These are phyloP conservation scores for Aspergillus glaucus DNA, from an alignment of 2,329 filamentous ascomycete species.

Conservation along the genomic window DNA sequence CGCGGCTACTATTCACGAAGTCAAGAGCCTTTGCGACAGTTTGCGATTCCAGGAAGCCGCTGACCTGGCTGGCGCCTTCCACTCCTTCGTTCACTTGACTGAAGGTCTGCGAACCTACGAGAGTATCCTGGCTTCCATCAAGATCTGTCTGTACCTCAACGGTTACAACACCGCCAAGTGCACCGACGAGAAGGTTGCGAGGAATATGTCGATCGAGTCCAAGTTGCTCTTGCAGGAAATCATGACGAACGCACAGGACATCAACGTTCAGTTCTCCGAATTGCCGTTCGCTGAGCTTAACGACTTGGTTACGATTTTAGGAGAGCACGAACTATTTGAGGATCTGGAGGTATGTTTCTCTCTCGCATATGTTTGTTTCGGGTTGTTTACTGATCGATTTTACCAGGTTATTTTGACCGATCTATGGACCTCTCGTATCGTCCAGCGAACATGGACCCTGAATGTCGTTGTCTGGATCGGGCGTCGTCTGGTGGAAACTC, in stretches of 20 bases:
- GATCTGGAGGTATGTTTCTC: constrained; percentile 25
- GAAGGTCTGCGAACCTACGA: constrained; percentile 27
- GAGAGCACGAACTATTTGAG: constrained; percentile 33
- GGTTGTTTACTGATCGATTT: not conserved
- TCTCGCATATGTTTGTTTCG: not conserved
- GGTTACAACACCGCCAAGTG: constrained; percentile 28
- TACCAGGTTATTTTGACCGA: constrained; percentile 33
- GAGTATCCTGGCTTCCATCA: constrained; percentile 30
- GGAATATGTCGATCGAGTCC: constrained; percentile 27
- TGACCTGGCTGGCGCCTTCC: constrained; percentile 27
- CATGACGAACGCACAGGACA: constrained; percentile 22
- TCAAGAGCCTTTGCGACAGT: constrained; percentile 24
- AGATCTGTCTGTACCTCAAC: constrained; percentile 31
- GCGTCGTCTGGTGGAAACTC: constrained; percentile 48
- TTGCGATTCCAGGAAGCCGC: constrained; percentile 28
- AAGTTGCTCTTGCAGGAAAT: constrained; percentile 30
- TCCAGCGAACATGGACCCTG: constrained; percentile 41
- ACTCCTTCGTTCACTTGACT: constrained; percentile 29
- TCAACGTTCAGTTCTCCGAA: constrained; percentile 29
- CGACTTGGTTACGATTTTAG: constrained; percentile 31
- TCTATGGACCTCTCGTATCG: constrained; percentile 43
- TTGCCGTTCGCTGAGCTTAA: constrained; percentile 31
- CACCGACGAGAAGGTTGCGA: constrained; percentile 17
- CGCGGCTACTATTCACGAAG: constrained; percentile 19
- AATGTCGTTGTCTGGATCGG: constrained; percentile 47